phyloP scores from a whole-genome alignment of 805 yeast species.

The Metschnikowia cubensis region DNA sequence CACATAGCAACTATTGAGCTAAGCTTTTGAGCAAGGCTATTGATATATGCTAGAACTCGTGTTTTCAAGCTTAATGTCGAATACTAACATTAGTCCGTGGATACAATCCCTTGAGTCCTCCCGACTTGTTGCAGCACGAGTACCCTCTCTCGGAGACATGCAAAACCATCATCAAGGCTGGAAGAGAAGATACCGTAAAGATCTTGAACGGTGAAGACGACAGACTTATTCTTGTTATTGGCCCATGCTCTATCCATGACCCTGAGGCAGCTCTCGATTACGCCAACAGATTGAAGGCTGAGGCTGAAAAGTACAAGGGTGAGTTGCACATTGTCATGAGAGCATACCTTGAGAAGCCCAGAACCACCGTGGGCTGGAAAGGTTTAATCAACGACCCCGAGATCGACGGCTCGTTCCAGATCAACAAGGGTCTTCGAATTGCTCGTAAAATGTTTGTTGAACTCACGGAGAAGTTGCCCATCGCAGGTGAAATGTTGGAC shows the following conservation, averaged over 20 bases:
- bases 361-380: conserved; percentile 99
- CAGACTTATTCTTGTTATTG: conserved; percentile 81
- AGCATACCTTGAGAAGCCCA: conserved; percentile 96
- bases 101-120: conserved; percentile 91
- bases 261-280: conserved; percentile 85
- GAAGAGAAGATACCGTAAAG: conserved; percentile 73
- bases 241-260: conserved; percentile 97
- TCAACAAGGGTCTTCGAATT: conserved; percentile 87
- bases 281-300: conserved; percentile 61
- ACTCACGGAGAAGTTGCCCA: conserved; percentile 76
- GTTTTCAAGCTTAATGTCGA: neutral
- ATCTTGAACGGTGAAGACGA: conserved; percentile 77
- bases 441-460: conserved; percentile 83
- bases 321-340: conserved; percentile 91
- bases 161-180: conserved; percentile 62
- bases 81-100: conserved; percentile 50
- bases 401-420: conserved; percentile 85
- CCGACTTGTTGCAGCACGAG: conserved; percentile 85
- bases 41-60: no score
- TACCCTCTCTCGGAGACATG: conserved; percentile 59
- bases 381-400: conserved; percentile 97
- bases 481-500: conserved; percentile 97
- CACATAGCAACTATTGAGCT: no score
- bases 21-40: no score
- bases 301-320: conserved; percentile 64